Evolutionary conservation across 1,284 basidiomycete species (phyloP), one percentile per base, ranked within the genome.

Genomic region (Ganoderma multipileum): DNA sequence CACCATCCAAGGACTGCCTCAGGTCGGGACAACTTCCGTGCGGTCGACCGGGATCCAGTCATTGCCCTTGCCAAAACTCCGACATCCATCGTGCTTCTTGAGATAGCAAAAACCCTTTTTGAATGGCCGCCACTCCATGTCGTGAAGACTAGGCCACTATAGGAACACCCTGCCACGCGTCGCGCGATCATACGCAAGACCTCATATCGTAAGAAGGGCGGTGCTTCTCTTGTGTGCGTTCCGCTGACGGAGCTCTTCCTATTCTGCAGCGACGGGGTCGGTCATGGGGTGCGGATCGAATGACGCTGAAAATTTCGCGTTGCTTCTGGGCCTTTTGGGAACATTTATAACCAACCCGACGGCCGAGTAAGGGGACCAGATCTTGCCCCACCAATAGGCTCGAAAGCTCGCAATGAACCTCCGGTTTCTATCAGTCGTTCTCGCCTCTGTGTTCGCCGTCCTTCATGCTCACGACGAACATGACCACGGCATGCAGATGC

Each of bases 401-500:
- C 26, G 50, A 12, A 61, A 9, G n/a, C 38, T 30, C 60, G 28
- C 59, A 62, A 79, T 79, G 78, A 71, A 73, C 60, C 60, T 73
- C 61, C 36, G 28, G 18, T 23, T 36, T 39, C 42, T 36, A 41
- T 67, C 66, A 62, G 3, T 30, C 64, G 63, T 67, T 14, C 70
- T 77, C 23, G 54, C 71, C 20, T 62, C 68, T 33, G 20, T 71
- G 28, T 44, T 63, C 28, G 62, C 73, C 63, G 64, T 73, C 69
- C 75, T 73, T 39, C 61, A 73, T 55, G 83, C 81, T 11, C 84
- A 85, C 71, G 83, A 80, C n/a, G 79, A 77, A 39, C 82, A 86
- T 65, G 79, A 82, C 28, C 75, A 80, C 38, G 84, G 84, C 55
- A 61, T 68, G 26, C 90, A 92, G 76, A 82, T 89, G 71, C 91